Evolutionary conservation across 2,329 filamentous ascomycete species (phyloP).

Genomic region (Cryphonectria japonica): DNA sequence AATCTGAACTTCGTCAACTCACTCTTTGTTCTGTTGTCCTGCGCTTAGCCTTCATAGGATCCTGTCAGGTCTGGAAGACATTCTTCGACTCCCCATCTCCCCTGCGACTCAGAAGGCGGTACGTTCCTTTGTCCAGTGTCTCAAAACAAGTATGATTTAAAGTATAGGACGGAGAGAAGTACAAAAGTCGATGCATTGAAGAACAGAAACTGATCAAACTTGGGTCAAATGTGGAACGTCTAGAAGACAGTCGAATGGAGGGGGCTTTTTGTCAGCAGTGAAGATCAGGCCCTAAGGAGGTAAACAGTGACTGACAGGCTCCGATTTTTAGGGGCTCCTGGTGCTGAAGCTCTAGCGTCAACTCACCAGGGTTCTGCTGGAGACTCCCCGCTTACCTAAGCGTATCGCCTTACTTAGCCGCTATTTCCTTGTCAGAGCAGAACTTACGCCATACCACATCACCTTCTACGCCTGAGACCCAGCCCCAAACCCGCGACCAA

Average conservation of each 20-base stretch:
- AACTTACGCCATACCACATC: constrained; percentile 17
- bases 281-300: not conserved
- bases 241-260: not conserved
- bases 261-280: constrained; percentile 1
- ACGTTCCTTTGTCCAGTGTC: no score
- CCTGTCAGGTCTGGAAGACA: not conserved
- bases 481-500: constrained; percentile 12
- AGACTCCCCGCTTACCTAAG: constrained; percentile 7
- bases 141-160: no score
- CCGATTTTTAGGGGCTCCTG: not conserved
- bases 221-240: no score
- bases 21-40: not conserved
- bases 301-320: not conserved
- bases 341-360: constrained; percentile 12
- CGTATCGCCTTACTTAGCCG: constrained; percentile 4
- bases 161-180: not conserved
- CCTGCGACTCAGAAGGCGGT: no score
- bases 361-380: not conserved
- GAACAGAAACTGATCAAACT: not conserved
- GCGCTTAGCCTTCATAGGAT: not conserved
- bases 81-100: not conserved
- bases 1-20: not conserved
- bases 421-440: constrained; percentile 7
- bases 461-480: constrained; percentile 2
- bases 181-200: not conserved